Evolutionary conservation across 768 basidiomycete species (phyloP).

Genomic region (Lepiota subincarnata): DNA sequence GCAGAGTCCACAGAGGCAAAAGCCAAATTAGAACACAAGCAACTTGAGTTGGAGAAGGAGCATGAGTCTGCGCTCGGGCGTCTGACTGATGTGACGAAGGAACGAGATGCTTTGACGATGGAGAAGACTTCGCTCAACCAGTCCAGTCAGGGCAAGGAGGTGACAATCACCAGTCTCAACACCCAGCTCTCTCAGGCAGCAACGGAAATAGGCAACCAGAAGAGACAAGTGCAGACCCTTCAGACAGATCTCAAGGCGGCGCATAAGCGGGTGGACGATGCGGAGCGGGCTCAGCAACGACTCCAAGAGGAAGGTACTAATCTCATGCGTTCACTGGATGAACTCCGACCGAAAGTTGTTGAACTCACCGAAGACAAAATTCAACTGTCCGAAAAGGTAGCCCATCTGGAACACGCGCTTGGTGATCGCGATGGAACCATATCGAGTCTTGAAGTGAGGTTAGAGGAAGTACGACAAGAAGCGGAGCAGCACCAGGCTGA

Average conservation of each 20-base stretch:
- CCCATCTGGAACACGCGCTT: conserved; percentile 49
- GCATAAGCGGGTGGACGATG: conserved; percentile 66
- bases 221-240: conserved; percentile 52
- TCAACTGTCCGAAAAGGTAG: conserved; percentile 62
- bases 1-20: conserved; percentile 38
- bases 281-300: conserved; percentile 65
- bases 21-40: conserved; percentile 42
- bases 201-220: conserved; percentile 47
- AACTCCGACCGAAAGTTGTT: conserved; percentile 83
- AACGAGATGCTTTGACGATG: conserved; percentile 43
- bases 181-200: conserved; percentile 55
- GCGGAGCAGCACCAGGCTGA: conserved; percentile 42
- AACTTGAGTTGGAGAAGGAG: conserved; percentile 42
- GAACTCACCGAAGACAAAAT: conserved; percentile 72
- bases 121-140: conserved; percentile 49
- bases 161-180: conserved; percentile 48
- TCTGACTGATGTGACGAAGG: conserved; percentile 38
- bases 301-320: conserved; percentile 76
- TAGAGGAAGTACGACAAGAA: conserved; percentile 52
- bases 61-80: conserved; percentile 35
- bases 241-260: conserved; percentile 67
- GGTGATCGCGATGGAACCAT: conserved; percentile 54
- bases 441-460: conserved; percentile 53
- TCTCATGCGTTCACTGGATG: conserved; percentile 77
- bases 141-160: conserved; percentile 42